phyloP scores from a whole-genome alignment of 768 basidiomycete species.

The Hericium coralloides region DNA sequence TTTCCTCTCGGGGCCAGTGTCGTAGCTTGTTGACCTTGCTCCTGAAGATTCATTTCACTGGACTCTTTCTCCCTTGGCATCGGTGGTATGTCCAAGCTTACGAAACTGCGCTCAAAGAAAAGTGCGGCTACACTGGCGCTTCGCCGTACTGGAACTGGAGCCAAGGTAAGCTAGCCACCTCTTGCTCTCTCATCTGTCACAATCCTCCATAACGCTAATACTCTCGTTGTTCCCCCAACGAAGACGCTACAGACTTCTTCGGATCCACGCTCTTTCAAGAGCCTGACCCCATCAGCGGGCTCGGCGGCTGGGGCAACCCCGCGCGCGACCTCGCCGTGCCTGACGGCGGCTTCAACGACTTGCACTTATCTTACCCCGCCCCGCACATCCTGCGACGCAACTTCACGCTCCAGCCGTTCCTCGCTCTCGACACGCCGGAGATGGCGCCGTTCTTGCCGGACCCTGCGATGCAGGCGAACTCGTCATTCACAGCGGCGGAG shows the following conservation, averaged over 20 bases:
- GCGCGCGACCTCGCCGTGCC: constrained; percentile 15
- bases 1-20: too few relatives aligned
- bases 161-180: constrained; percentile 9
- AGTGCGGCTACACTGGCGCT: constrained; percentile 16
- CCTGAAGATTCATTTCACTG: constrained; percentile 16
- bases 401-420: constrained; percentile 25
- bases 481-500: constrained; percentile 17
- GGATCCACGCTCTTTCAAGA: constrained; percentile 17
- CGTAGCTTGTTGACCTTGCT: too few relatives aligned
- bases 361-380: constrained; percentile 23
- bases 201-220: too few relatives aligned
- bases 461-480: constrained; percentile 17
- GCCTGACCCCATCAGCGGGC: constrained; percentile 14
- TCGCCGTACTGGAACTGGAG: constrained; percentile 24
- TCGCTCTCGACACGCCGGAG: neutral
- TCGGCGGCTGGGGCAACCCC: constrained; percentile 22
- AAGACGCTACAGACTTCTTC: constrained; percentile 17
- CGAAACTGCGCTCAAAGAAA: constrained; percentile 15
- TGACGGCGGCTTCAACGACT: constrained; percentile 21
- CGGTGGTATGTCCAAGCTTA: constrained; percentile 16
- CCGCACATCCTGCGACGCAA: constrained; percentile 25
- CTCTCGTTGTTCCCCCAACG: too few relatives aligned
- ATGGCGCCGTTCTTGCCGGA: constrained; percentile 12
- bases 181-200: too few relatives aligned
- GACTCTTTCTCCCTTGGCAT: constrained; percentile 22